A percentile compares a stretch with the other conserved stretches of the same genome.
These are phyloP conservation scores for Ilyonectria sp. DNA, from an alignment of 2,329 filamentous ascomycete genomes.

Conservation along the genomic window DNA sequence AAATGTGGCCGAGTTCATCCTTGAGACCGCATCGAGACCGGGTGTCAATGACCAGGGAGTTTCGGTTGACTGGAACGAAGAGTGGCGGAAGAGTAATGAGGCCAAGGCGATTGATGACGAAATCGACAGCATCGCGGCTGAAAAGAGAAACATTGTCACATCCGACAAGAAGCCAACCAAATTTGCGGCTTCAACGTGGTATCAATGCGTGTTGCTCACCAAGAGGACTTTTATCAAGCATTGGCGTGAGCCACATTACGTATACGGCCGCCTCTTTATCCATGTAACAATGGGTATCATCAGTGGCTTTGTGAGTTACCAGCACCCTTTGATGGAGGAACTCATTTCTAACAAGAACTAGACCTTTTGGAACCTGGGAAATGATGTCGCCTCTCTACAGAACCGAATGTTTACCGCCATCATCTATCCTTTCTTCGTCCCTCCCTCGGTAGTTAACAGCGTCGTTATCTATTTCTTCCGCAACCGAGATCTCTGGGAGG, in stretches of 20 bases:
- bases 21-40: conserved; percentile 58
- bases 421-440: conserved; percentile 72
- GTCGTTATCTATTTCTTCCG: conserved; percentile 82
- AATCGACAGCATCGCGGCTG: conserved; percentile 59
- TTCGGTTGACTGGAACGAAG: conserved; percentile 79
- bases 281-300: conserved; percentile 80
- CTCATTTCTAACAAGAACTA: not conserved
- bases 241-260: conserved; percentile 82
- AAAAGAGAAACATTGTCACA: not conserved
- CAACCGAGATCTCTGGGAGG: conserved; percentile 80
- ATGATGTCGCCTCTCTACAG: conserved; percentile 77
- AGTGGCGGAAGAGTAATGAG: conserved; percentile 78
- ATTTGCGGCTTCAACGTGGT: conserved; percentile 75
- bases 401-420: conserved; percentile 82
- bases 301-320: conserved; percentile 72
- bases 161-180: conserved; percentile 56
- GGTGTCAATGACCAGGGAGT: conserved; percentile 51
- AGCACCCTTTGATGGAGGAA: too few relatives aligned
- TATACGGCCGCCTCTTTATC: conserved; percentile 82
- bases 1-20: conserved; percentile 65
- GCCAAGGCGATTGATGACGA: conserved; percentile 72
- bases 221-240: conserved; percentile 79
- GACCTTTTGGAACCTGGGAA: conserved; percentile 79
- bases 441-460: conserved; percentile 79
- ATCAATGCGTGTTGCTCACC: conserved; percentile 77